Conservation (phyloP, 2,329 filamentous ascomycete genomes). For the Neoarthrinium moseri region DNA sequence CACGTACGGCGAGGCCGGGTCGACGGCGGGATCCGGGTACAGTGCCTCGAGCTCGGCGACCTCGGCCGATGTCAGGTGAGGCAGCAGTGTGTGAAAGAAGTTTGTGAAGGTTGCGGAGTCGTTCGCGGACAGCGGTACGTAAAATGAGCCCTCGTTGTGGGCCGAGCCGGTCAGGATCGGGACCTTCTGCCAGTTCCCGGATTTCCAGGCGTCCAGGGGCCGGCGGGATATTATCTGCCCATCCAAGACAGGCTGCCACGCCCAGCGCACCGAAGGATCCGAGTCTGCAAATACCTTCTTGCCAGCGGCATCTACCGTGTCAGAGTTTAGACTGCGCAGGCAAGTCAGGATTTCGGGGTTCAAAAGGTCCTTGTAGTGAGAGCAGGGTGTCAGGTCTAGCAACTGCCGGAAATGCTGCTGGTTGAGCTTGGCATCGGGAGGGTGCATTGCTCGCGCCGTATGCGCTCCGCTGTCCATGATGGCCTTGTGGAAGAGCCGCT, state of each 20-base stretch:
- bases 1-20: constrained; percentile 4
- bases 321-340: constrained; percentile 20
- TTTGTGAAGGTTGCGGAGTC: constrained; percentile 17
- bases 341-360: constrained; percentile 24
- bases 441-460: constrained; percentile 27
- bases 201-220: constrained; percentile 29
- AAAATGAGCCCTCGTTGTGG: constrained; percentile 28
- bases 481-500: constrained; percentile 29
- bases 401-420: constrained; percentile 27
- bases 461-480: constrained; percentile 31
- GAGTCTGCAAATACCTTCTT: constrained; percentile 26
- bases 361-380: constrained; percentile 19
- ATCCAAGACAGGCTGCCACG: constrained; percentile 31
- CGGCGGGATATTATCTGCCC: constrained; percentile 26
- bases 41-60: constrained; percentile 3
- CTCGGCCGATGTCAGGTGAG: constrained; percentile 11
- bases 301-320: constrained; percentile 23
- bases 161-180: constrained; percentile 28
- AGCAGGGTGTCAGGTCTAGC: constrained; percentile 26
- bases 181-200: constrained; percentile 29
- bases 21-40: constrained; percentile 9
- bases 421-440: constrained; percentile 22
- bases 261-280: constrained; percentile 28
- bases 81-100: constrained; percentile 27
- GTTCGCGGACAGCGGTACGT: constrained; percentile 18